Evolutionary conservation across 2,329 filamentous ascomycete species (phyloP).

Genomic region (Diaporthe citri): DNA sequence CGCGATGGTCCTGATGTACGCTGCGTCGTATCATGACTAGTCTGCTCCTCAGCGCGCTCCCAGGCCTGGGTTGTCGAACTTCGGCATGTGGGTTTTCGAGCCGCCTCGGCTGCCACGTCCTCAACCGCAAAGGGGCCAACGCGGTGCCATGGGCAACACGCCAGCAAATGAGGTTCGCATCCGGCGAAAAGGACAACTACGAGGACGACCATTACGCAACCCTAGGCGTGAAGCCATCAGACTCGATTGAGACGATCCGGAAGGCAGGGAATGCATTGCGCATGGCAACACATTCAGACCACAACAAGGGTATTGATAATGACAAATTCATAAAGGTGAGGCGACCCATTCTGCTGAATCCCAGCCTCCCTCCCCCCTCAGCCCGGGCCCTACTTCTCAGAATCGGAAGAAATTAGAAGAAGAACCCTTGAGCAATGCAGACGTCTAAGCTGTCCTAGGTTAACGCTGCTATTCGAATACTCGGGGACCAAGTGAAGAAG

Average conservation of each 20-base stretch:
- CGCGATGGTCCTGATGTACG: background rate
- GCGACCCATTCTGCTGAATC: background rate
- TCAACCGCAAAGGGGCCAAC: background rate
- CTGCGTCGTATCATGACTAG: constrained; percentile 13
- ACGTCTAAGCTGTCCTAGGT: background rate
- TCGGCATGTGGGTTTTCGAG: background rate
- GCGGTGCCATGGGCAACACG: background rate
- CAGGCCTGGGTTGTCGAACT: background rate
- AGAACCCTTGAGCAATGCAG: background rate
- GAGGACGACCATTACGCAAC: background rate
- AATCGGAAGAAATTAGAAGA: background rate
- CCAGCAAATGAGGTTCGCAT: background rate
- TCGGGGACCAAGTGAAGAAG: background rate
- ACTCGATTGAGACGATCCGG: background rate
- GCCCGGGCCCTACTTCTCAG: background rate
- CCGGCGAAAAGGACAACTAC: background rate
- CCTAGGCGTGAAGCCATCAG: background rate
- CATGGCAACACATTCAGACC: background rate
- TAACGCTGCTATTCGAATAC: background rate
- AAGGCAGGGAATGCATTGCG: background rate
- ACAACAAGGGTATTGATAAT: background rate
- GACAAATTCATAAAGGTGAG: background rate
- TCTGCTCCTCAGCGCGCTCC: background rate
- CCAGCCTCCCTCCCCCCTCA: no score
- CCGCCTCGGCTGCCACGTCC: background rate